Base-by-base conservation (phyloP, 805 yeast genomes). In the Saturnispora sanitii region DNA sequence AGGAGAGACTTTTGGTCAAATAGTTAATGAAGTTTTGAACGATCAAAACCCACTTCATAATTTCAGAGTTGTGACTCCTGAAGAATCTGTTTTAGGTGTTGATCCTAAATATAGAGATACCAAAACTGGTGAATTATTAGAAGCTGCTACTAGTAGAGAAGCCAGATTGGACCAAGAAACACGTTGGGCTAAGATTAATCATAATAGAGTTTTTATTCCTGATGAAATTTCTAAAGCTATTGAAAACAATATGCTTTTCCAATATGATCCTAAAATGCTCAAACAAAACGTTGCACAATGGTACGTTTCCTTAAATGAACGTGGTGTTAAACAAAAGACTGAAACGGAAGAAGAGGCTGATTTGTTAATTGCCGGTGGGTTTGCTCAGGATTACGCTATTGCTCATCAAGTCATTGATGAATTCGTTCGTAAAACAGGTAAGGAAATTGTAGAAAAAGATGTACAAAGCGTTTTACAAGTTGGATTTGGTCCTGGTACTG, bases 401-500 rank as follows among this genome's bases (percentile, higher is more conserved):
- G 57, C 77, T 2, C 67, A 67, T 40, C 83, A 79, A 47, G 83
- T 79, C 0, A 60, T 92, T 29, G 55, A 57, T 21, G 97, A 90
- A 49, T 61, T 87, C 27, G 67, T 73, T 48, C 66, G 67, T 33
- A 65, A 88, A 31, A 57, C 69, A 17, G 81, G 78, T 0, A 60
- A 55, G 6, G 64, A 62, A 0, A 53, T 54, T 36, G 83, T 86
- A 63, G 58, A 58, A 18, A 96, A 96, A 0, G 34, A 44, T 13
- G n/a, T 45, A 11, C 53, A 69, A 22, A 65, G 73, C 4, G 73
- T 92, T 0, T 65, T 92, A 37, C 94, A 85, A 53, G 73, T 85
- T 12, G 90, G 95, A 0, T 78, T 71, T 54, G 97, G 98, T 0
- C 97, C 98, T 1, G 90, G 86, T 2, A 80, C 94, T 0, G 96